Evolutionary conservation across 2,329 filamentous ascomycete species (phyloP), one percentile per base, ranked within the genome.

Genomic region (Aspergillus costaricaensis): DNA sequence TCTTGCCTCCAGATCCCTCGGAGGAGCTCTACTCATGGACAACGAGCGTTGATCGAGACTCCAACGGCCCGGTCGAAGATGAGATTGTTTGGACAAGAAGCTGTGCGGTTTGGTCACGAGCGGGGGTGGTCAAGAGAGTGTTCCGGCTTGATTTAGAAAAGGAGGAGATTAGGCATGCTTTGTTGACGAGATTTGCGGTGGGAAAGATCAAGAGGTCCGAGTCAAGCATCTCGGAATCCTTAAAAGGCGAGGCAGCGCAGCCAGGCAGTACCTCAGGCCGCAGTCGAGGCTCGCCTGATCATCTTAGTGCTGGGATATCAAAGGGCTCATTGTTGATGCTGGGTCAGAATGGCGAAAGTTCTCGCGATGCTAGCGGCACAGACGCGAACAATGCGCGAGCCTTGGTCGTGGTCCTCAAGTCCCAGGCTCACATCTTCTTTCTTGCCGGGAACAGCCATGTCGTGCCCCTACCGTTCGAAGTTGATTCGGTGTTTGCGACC

Each of bases 351-450:
- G 53, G 43, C 30, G 25, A 30, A 8, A 9, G 4, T n/a, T 17
- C 2, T 19, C 23, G 17, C 25, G 64, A 63, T n/a, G 53, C 51
- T 6, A 59, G 67, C 38, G 61, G 70, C 25, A 55, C 61, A 48
- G 63, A 67, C 23, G 52, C 63, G 5, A 66, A 66, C 15, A 68
- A 69, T 48, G 68, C 80, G 69, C 72, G 88, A 70, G 92, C 94
- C 4, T 79, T 99, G 62, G 91, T 98, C 7, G 90, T 99, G 53
- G 90, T 98, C 67, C 85, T 99, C 66, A 93, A 91, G 77, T 93
- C 91, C 0, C 94, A 98, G 72, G 92, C 91, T 21, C 94, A 98
- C 73, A 87, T 99, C 65, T 96, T 93, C 81, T 97, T 96, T 73
- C 84, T 98, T 39, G 86, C 90, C 2, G 94, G 94, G 19, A 88